These are phyloP conservation scores for Saposhnikovia divaricata DNA, from an alignment of 129 eudicot genomes.

Conservation along the genomic window DNA sequence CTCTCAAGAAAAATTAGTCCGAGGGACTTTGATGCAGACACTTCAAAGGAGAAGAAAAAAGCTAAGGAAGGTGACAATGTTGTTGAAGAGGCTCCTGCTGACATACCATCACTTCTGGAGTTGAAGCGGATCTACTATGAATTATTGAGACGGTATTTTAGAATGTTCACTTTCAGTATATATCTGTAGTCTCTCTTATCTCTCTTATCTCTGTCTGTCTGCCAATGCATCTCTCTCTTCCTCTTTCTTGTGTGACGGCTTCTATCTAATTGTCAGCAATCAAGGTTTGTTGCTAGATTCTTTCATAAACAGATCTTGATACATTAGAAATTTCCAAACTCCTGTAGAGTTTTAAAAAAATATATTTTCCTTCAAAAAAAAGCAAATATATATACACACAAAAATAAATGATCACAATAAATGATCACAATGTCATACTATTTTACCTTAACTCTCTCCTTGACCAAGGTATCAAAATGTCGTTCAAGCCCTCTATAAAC, in stretches of 20 bases:
- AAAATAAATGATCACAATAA: no score
- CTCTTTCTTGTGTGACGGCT: background rate
- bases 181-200: no score
- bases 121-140: constrained; percentile 80
- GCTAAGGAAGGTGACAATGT: constrained; percentile 72
- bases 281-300: background rate
- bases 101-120: constrained; percentile 70
- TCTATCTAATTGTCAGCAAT: background rate
- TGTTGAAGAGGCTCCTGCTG: constrained; percentile 81
- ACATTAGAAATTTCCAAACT: background rate
- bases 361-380: no score
- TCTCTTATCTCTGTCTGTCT: background rate
- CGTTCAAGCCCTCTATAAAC: no score
- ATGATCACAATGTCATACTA: no score
- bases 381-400: no score
- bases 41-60: constrained; percentile 78
- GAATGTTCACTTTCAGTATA: background rate
- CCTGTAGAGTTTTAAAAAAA: no score
- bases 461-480: no score
- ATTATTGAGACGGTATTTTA: constrained; percentile 60
- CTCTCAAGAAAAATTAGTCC: no score
- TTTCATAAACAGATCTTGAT: background rate
- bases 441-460: no score
- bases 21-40: constrained; percentile 66
- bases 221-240: background rate